Evolutionary conservation across 2,329 filamentous ascomycete species (phyloP).

Genomic region (Canariomyces notabilis): DNA sequence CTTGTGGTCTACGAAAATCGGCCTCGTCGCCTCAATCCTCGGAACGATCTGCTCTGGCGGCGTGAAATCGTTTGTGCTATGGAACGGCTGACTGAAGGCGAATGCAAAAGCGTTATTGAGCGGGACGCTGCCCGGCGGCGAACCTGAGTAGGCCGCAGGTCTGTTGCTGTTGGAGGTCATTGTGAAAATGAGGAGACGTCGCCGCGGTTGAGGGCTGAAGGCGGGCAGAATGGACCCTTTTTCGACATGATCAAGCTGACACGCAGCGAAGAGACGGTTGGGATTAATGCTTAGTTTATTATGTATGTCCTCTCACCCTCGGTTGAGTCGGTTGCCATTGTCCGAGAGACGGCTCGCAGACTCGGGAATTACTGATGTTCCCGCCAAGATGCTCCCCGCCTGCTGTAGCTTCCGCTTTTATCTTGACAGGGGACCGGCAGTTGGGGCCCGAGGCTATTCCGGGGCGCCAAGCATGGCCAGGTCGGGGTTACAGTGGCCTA

Average conservation of each 20-base stretch:
- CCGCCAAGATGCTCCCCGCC: neutral
- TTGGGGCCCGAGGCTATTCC: conserved; percentile 6
- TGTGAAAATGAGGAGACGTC: neutral
- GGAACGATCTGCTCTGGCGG: conserved; percentile 30
- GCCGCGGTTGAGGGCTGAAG: neutral
- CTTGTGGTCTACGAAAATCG: conserved; percentile 38
- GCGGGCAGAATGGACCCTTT: no score
- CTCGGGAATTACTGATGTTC: conserved; percentile 10
- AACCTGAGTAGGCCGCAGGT: conserved; percentile 21
- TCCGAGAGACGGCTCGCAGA: conserved; percentile 11
- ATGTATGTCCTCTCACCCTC: neutral
- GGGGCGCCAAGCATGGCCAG: no score
- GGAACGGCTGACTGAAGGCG: conserved; percentile 35
- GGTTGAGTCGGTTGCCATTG: conserved; percentile 12
- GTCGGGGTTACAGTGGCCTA: no score
- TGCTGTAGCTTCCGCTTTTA: conserved; percentile 5
- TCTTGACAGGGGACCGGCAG: conserved; percentile 12
- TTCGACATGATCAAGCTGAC: no score
- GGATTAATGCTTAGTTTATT: neutral
- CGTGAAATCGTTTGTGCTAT: conserved; percentile 27
- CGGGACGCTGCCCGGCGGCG: conserved; percentile 23
- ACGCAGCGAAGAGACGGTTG: neutral
- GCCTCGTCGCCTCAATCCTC: conserved; percentile 29
- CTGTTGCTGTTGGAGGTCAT: neutral
- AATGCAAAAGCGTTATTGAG: conserved; percentile 33